Evolutionary conservation across 495 filamentous ascomycete species (phyloP), one percentile per base, ranked within the genome.

Genomic region (Penicillium bovifimosum): DNA sequence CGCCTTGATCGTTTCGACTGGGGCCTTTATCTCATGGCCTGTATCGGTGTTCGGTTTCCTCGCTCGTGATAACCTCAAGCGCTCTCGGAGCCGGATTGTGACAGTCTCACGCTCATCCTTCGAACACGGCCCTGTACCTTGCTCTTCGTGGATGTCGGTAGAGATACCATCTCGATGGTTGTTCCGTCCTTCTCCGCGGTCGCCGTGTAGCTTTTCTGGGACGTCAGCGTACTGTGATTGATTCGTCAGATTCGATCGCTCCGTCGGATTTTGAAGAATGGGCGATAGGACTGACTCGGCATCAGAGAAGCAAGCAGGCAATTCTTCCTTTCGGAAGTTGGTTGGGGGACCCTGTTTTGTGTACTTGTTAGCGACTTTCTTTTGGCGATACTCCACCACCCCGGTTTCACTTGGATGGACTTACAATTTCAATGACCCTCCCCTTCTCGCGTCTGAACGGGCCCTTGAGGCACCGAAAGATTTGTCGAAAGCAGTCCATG

Each of bases 271-370:
- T 40, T 63, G 54, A 27, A 24, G 4, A 24, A 18, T 58, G 44
- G 54, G 58, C 52, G 54, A 55, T 41, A 61, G 24, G 29, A 72
- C 72, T 67, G 55, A 76, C 74, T 75, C 74, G 54, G 69, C 71
- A 61, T 74, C 74, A 26, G 61, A 60, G 56, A 74, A 70, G 46
- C 63, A 73, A 5, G 67, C 56, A 28, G 72, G 68, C 41, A 69
- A 36, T 43, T 75, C 69, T 63, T 76, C 74, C 55, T 73, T 75
- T 35, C 74, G 63, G 50, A 76, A 76, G 42, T 76, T 65, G 18
- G 68, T 76, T 10, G 74, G 74, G 39, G 64, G 70, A 10, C 72
- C 71, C 74, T 76, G 47, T 29, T 20, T 40, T 6, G 41, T 34
- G 8, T 10, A 28, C 2, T 45, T 35, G 32, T 62, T 28, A 63